A percentile compares a stretch with the other conserved stretches of the same genome.
Conservation (phyloP, 805 yeast species). For the Yamadazyma tumulicola region DNA sequence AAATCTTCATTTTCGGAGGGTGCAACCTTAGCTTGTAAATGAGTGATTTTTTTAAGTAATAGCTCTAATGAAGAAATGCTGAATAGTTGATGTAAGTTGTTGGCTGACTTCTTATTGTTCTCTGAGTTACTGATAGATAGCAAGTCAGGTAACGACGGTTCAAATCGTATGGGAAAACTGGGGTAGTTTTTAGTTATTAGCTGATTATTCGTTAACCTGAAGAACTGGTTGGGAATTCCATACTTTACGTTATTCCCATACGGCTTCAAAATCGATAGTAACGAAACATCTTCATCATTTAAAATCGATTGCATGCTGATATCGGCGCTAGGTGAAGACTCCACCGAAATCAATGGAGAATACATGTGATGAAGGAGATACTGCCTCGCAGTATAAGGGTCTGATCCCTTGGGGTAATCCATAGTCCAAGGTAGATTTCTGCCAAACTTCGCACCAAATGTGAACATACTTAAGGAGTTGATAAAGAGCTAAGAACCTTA, state of each 20-base stretch:
- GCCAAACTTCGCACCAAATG: too few species aligned
- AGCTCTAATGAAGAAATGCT: constrained; percentile 37
- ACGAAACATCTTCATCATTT: constrained; percentile 30
- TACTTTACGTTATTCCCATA: constrained; percentile 54
- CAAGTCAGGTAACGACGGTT: constrained; percentile 37
- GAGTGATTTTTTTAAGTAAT: constrained; percentile 19
- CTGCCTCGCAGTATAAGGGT: constrained; percentile 39
- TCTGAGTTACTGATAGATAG: constrained; percentile 23
- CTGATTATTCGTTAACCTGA: constrained; percentile 51
- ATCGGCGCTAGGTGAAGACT: constrained; percentile 46
- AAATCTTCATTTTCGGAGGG: constrained; percentile 25
- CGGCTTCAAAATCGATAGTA: constrained; percentile 49
- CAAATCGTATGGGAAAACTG: constrained; percentile 57
- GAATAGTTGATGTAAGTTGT: constrained; percentile 29
- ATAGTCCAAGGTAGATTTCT: too few species aligned
- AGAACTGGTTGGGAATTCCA: constrained; percentile 35
- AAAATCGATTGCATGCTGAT: constrained; percentile 39
- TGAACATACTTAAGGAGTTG: too few species aligned
- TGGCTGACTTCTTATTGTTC: constrained; percentile 12
- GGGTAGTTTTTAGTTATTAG: constrained; percentile 46
- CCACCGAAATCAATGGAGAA: constrained; percentile 52
- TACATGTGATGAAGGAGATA: constrained; percentile 43
- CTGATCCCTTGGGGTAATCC: constrained; percentile 32
- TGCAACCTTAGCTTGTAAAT: neutral
- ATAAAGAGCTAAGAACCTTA: too few species aligned